These are phyloP conservation scores for Debaryomyces castellii DNA, from an alignment of 805 yeast species.

Conservation along the genomic window DNA sequence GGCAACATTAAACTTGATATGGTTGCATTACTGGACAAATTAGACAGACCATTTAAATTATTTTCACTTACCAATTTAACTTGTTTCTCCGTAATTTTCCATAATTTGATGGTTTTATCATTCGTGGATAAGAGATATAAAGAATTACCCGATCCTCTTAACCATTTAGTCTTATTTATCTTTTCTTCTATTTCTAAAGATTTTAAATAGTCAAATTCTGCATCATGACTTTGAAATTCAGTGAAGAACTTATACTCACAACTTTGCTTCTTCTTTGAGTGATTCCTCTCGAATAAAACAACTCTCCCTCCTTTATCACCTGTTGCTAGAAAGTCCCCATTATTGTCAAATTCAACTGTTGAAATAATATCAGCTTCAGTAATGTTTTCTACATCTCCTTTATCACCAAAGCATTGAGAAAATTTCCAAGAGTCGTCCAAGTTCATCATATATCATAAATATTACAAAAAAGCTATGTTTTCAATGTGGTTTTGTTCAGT, in stretches of 20 bases:
- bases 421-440: constrained; percentile 64
- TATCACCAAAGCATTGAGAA: constrained; percentile 98
- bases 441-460: constrained; percentile 6
- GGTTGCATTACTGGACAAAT: constrained; percentile 18
- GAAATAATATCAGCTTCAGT: constrained; percentile 97
- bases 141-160: constrained; percentile 83
- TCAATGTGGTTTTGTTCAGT: not conserved
- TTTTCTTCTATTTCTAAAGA: constrained; percentile 96
- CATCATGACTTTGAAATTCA: constrained; percentile 97
- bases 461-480: not conserved
- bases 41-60: constrained; percentile 51
- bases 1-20: constrained; percentile 69
- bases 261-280: constrained; percentile 53
- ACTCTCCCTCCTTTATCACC: constrained; percentile 99
- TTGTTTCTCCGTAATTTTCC: constrained; percentile 93
- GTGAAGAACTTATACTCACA: constrained; percentile 96
- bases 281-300: constrained; percentile 89
- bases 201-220: constrained; percentile 95
- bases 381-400: constrained; percentile 92
- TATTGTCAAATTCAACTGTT: constrained; percentile 92
- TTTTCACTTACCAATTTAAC: constrained; percentile 91
- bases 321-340: constrained; percentile 94
- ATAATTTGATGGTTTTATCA: constrained; percentile 96
- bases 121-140: constrained; percentile 88
- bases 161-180: constrained; percentile 97